Conservation (phyloP, 1,284 basidiomycete species). For the Leucoagaricus sp. region DNA sequence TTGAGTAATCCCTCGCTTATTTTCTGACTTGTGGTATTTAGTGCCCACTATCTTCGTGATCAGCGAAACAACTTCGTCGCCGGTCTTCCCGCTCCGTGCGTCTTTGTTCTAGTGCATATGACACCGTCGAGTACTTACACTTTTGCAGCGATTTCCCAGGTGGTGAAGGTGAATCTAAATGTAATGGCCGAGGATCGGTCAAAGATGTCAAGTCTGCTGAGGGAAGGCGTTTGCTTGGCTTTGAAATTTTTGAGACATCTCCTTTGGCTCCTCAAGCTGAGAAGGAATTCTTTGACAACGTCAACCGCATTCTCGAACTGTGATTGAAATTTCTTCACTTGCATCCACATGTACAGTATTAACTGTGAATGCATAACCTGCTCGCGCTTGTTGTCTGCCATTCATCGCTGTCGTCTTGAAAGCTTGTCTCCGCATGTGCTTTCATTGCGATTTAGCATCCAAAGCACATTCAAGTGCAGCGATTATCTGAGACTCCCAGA, state of each 20-base stretch:
- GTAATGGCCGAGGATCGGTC: conserved; percentile 48
- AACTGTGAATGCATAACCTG: no score
- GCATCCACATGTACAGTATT: background rate
- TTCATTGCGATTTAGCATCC: no score
- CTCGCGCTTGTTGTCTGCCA: no score
- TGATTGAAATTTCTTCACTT: background rate
- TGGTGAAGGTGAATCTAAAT: conserved; percentile 54
- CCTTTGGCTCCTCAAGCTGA: background rate
- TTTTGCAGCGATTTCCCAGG: conserved; percentile 66
- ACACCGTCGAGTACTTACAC: conserved; percentile 54
- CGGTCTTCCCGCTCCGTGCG: conserved; percentile 14
- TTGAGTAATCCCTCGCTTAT: no score
- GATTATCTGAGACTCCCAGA: no score
- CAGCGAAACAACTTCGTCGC: conserved; percentile 12
- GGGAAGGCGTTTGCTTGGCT: conserved; percentile 30
- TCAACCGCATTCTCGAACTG: conserved; percentile 10
- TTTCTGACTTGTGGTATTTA: background rate
- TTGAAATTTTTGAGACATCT: conserved; percentile 6
- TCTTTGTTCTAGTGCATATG: conserved; percentile 54
- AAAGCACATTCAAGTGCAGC: no score
- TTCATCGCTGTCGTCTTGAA: no score
- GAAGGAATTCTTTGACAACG: conserved; percentile 3
- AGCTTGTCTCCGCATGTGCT: no score
- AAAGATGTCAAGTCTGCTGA: conserved; percentile 47
- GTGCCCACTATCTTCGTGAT: conserved; percentile 14